These are phyloP conservation scores for Phragmites australis DNA, from an alignment of 176 grass and related monocot genomes.

Conservation along the genomic window DNA sequence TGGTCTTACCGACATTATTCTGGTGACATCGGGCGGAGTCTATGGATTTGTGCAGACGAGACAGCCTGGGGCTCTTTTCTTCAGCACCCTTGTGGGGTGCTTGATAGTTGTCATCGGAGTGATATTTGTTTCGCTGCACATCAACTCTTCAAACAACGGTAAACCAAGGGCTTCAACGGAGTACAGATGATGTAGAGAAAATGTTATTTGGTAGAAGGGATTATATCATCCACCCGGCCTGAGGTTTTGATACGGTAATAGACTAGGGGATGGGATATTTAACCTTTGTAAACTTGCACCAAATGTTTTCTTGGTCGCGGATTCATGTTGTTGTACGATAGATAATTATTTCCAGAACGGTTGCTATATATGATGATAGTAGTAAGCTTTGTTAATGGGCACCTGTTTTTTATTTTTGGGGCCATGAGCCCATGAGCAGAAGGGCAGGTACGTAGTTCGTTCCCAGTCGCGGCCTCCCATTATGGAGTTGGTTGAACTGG, in stretches of 20 bases:
- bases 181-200: slow-evolving; percentile 30
- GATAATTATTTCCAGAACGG: background rate
- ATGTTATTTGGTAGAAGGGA: background rate
- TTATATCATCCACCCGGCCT: background rate
- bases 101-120: slow-evolving; percentile 87
- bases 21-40: slow-evolving; percentile 67
- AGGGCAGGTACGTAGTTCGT: too few relatives aligned
- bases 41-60: slow-evolving; percentile 86
- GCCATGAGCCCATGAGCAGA: too few relatives aligned
- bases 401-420: too few relatives aligned
- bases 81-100: slow-evolving; percentile 88
- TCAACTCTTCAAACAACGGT: slow-evolving; percentile 56
- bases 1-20: slow-evolving; percentile 73
- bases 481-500: too few relatives aligned
- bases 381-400: background rate
- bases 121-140: slow-evolving; percentile 83
- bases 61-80: slow-evolving; percentile 91
- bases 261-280: background rate
- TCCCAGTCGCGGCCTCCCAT: too few relatives aligned
- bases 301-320: background rate
- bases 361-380: background rate
- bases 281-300: background rate
- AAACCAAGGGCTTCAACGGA: slow-evolving; percentile 60
- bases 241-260: slow-evolving; percentile 7
- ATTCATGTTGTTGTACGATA: background rate